phyloP scores from a whole-genome alignment of 345 rosid species.

The Kernera saxatilis region DNA sequence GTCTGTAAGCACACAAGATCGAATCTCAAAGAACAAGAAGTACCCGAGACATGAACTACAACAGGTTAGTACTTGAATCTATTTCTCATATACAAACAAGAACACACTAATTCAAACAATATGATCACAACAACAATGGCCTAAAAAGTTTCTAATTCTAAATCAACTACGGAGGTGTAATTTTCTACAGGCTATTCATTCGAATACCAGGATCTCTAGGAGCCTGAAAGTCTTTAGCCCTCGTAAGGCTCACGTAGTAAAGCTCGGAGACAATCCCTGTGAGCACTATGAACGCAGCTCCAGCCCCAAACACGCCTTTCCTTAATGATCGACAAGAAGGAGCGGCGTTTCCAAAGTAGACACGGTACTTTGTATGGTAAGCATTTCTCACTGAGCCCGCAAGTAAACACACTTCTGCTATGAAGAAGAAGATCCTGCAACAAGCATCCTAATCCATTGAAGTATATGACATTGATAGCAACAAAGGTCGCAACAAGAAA shows the following conservation, averaged over 20 bases:
- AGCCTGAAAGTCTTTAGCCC: conserved; percentile 38
- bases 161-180: neutral
- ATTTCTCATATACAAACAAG: conserved; percentile 7
- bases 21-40: neutral
- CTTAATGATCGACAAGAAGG: conserved; percentile 56
- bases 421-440: conserved; percentile 79
- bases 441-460: neutral
- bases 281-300: conserved; percentile 72
- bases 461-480: neutral
- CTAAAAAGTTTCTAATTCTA: neutral
- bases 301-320: conserved; percentile 86
- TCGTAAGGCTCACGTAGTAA: conserved; percentile 64
- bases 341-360: conserved; percentile 16
- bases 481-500: neutral
- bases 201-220: conserved; percentile 59
- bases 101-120: neutral
- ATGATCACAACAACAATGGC: conserved; percentile 3
- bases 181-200: conserved; percentile 66
- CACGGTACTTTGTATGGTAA: conserved; percentile 71
- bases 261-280: conserved; percentile 78
- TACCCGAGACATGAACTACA: neutral
- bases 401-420: conserved; percentile 80
- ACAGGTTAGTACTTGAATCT: neutral
- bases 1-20: neutral
- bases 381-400: conserved; percentile 84